These are phyloP conservation scores for Rhizophagus sp. DNA, from an alignment of 192 early-diverging fungal genomes.

Conservation along the genomic window DNA sequence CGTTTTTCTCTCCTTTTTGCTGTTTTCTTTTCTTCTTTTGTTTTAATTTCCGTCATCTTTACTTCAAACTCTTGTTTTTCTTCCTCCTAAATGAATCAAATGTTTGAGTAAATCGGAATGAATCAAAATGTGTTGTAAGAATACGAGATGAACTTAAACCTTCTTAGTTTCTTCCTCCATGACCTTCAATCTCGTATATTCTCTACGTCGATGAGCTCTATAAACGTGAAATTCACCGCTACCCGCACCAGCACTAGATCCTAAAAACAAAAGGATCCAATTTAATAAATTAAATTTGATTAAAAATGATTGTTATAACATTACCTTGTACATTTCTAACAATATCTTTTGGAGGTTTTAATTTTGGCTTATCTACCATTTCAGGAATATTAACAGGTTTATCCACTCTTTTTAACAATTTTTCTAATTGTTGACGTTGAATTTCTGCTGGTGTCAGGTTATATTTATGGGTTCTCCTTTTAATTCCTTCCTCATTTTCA, in stretches of 20 bases:
- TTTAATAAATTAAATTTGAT: neutral
- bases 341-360: constrained; percentile 78
- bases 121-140: neutral
- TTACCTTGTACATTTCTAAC: constrained; percentile 84
- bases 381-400: constrained; percentile 78
- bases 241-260: constrained; percentile 93
- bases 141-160: constrained; percentile 45
- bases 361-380: constrained; percentile 58
- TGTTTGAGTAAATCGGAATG: neutral
- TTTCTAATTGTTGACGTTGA: constrained; percentile 64
- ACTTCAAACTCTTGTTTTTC: constrained; percentile 62
- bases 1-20: constrained; percentile 88
- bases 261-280: constrained; percentile 30
- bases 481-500: neutral
- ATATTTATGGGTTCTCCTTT: constrained; percentile 28
- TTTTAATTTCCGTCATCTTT: constrained; percentile 55
- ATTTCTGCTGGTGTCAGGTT: constrained; percentile 49
- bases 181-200: constrained; percentile 75
- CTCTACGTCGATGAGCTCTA: constrained; percentile 80
- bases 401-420: constrained; percentile 78
- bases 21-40: constrained; percentile 78
- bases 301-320: neutral
- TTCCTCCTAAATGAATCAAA: constrained; percentile 47
- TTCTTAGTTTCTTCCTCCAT: constrained; percentile 75
- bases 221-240: constrained; percentile 98